Base-by-base conservation (phyloP, 441 rosid genomes). In the Arabidopsis lyrata region DNA sequence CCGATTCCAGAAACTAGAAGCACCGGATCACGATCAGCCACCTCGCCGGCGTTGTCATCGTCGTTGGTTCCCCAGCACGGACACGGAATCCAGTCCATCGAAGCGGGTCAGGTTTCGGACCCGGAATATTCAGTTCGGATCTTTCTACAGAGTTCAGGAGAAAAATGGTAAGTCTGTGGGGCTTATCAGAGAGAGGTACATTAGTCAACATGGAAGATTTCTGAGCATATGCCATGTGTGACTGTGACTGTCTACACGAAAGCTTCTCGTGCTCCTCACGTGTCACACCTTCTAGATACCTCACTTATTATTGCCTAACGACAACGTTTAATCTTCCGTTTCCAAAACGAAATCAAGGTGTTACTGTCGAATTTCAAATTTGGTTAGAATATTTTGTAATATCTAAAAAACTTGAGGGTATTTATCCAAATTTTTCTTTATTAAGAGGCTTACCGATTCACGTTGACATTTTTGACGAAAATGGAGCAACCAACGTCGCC, bases 1-100 rank as follows among this genome's bases (percentile, higher is more conserved):
- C 93, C 95, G 3, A 93, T 82, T 6, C 98, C 97, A 15, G 98
- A 88, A 5, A 90, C 85, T 7, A 93, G 85, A 5, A 93, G 78
- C 0, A 93, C 87, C 1, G 97, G 93, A 70, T 93, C 89, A 20
- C 63, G 78, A 27, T 63, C 60, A 1, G 75, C 81, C 2, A 39
- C 75, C 8, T 73, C 32, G 63, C 55, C 62, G 63, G 32, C 50
- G 38, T 47, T 39, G 8, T 78, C 82, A 5, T 54, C 76, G 53
- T 63, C 48, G 81, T 52, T 61, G 49, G 59, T 57, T 2, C 83
- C 80, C 79, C 90, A 90, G 65, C 90, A 87, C 24, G 92, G 88
- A 68, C 86, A 88, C 55, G 63, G 70, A 71, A 72, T 35, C 48
- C 73, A 80, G 42, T 74, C 64, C 83, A 57, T 70, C 41, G 35